A percentile compares a stretch with the other conserved stretches of the same genome.
phyloP scores from a whole-genome alignment of 768 basidiomycete genomes.

The Leucocoprinus birnbaumii region DNA sequence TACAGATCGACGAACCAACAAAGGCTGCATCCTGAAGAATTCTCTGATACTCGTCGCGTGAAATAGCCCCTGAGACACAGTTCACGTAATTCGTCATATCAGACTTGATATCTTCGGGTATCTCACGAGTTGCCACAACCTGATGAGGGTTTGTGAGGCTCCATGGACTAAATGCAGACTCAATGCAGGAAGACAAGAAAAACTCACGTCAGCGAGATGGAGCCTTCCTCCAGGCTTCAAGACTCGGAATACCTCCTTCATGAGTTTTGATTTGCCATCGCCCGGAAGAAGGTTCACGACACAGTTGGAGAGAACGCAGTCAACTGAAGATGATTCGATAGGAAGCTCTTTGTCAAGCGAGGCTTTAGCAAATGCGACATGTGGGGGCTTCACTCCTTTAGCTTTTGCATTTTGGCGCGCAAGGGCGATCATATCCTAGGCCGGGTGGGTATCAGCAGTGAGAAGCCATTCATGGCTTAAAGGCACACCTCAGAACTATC shows the following conservation, averaged over 20 bases:
- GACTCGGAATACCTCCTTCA: slow-evolving; percentile 46
- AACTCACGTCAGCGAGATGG: slow-evolving; percentile 47
- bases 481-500: slow-evolving; percentile 45
- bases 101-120: slow-evolving; percentile 39
- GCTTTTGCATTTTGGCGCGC: slow-evolving; percentile 43
- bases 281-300: slow-evolving; percentile 48
- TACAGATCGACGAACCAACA: slow-evolving; percentile 23
- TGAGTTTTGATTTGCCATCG: slow-evolving; percentile 35
- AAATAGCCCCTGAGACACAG: slow-evolving; percentile 47
- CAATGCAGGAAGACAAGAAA: no score
- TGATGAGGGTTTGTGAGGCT: no score
- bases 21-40: slow-evolving; percentile 40
- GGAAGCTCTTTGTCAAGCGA: slow-evolving; percentile 42
- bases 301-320: slow-evolving; percentile 58
- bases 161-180: no score
- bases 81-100: slow-evolving; percentile 38
- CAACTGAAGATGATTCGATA: slow-evolving; percentile 42
- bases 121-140: slow-evolving; percentile 44
- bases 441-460: not conserved
- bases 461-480: not conserved
- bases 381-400: slow-evolving; percentile 41
- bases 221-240: slow-evolving; percentile 58
- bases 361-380: slow-evolving; percentile 46
- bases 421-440: slow-evolving; percentile 48
- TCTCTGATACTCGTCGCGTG: slow-evolving; percentile 31